These are phyloP conservation scores for Solanum lignicaule DNA, from an alignment of 257 asterid species.

Conservation along the genomic window DNA sequence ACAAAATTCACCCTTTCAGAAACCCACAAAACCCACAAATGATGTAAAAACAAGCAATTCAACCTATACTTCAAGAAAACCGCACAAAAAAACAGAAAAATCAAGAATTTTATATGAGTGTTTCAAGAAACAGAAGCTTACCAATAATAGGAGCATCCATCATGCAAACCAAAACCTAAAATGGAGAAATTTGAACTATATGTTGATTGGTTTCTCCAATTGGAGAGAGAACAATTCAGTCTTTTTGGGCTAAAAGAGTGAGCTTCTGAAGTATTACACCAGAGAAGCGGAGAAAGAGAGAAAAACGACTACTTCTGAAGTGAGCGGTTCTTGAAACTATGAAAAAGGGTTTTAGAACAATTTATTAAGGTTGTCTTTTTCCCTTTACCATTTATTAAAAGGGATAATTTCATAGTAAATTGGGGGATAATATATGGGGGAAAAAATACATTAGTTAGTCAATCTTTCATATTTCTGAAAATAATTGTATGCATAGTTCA, in stretches of 20 bases:
- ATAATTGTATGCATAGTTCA: no score
- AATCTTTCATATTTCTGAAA: no score
- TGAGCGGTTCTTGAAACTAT: background rate
- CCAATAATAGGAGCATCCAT: slow-evolving; percentile 12
- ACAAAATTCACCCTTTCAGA: background rate
- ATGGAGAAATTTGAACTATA: background rate
- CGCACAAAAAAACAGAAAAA: background rate
- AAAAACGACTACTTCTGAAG: background rate
- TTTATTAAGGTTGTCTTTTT: background rate
- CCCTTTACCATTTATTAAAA: background rate
- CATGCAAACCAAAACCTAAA: background rate
- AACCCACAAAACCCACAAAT: background rate
- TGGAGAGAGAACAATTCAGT: background rate
- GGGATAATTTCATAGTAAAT: background rate
- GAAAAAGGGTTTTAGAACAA: background rate
- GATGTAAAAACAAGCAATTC: background rate
- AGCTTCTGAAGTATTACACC: background rate
- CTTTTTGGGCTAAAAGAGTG: background rate
- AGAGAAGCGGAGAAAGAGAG: background rate
- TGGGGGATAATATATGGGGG: background rate
- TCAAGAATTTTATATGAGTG: background rate
- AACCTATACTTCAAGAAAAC: background rate
- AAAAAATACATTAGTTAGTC: no score
- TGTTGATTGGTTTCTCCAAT: background rate
- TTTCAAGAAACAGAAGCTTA: background rate